These are phyloP conservation scores for Lecanoromycetidae sp. DNA, from an alignment of 2,329 filamentous ascomycete species.

Conservation along the genomic window DNA sequence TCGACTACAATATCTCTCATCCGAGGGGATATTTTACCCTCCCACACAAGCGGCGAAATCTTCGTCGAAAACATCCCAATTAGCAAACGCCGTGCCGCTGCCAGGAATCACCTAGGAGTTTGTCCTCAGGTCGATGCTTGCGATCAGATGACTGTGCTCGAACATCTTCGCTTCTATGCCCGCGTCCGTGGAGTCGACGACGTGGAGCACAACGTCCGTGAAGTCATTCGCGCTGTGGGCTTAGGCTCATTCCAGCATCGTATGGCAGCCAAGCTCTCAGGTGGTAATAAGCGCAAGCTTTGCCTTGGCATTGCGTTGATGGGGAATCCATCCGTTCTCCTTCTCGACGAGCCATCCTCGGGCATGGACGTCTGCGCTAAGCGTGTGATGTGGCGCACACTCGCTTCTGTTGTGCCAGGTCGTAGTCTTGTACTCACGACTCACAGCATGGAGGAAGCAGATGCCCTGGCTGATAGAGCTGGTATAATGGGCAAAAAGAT, in stretches of 20 bases:
- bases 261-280: slow-evolving; percentile 68
- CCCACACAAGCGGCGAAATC: slow-evolving; percentile 56
- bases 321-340: slow-evolving; percentile 75
- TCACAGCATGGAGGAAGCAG: slow-evolving; percentile 91
- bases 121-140: slow-evolving; percentile 83
- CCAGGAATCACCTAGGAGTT: slow-evolving; percentile 70
- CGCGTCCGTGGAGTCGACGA: slow-evolving; percentile 66
- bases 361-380: slow-evolving; percentile 87
- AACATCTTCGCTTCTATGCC: slow-evolving; percentile 83
- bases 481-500: slow-evolving; percentile 79
- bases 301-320: slow-evolving; percentile 81
- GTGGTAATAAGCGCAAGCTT: slow-evolving; percentile 89
- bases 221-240: slow-evolving; percentile 71
- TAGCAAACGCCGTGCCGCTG: slow-evolving; percentile 56
- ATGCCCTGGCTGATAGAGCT: slow-evolving; percentile 69
- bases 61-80: slow-evolving; percentile 69
- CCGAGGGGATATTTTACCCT: slow-evolving; percentile 72
- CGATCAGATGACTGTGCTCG: slow-evolving; percentile 78
- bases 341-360: slow-evolving; percentile 79
- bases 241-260: slow-evolving; percentile 57
- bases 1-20: slow-evolving; percentile 82
- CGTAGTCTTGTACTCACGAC: slow-evolving; percentile 81
- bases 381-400: slow-evolving; percentile 82
- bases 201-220: slow-evolving; percentile 62
- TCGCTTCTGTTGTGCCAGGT: slow-evolving; percentile 60